Evolutionary conservation across 1,139 yeast species (phyloP).

Genomic region (Kodamaea sp.): DNA sequence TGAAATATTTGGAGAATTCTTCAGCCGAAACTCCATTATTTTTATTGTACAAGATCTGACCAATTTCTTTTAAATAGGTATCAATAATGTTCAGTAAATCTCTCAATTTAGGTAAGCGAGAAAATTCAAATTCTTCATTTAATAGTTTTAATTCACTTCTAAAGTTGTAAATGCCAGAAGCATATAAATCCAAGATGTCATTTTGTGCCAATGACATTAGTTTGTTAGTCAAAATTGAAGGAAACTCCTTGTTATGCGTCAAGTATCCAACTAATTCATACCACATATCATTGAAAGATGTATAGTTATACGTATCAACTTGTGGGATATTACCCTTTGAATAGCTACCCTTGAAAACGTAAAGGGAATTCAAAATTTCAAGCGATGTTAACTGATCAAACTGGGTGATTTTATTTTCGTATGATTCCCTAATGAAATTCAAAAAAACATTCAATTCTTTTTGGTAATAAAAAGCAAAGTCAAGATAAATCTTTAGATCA

Average conservation of each 20-base stretch:
- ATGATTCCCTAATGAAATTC: constrained; percentile 22
- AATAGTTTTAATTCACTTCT: constrained; percentile 24
- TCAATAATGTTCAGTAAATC: constrained; percentile 21
- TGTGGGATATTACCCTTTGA: constrained; percentile 18
- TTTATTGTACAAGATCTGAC: constrained; percentile 14
- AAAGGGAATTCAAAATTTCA: constrained; percentile 28
- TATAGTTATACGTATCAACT: constrained; percentile 16
- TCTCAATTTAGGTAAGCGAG: constrained; percentile 9
- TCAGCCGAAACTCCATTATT: constrained; percentile 4
- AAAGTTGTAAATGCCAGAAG: constrained; percentile 24
- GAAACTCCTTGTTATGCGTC: constrained; percentile 10
- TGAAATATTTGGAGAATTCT: constrained; percentile 18
- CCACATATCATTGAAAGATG: constrained; percentile 25
- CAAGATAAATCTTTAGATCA: constrained; percentile 1
- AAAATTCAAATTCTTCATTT: constrained; percentile 22
- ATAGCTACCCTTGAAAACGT: constrained; percentile 27
- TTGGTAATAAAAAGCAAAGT: background rate
- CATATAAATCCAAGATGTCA: constrained; percentile 17
- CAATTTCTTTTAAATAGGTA: constrained; percentile 20
- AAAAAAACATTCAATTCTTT: constrained; percentile 22
- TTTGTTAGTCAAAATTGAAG: constrained; percentile 12
- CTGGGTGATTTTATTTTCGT: constrained; percentile 19
- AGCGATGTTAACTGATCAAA: constrained; percentile 27
- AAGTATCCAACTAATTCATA: constrained; percentile 10
- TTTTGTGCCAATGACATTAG: constrained; percentile 13